A percentile compares a stretch with the other conserved stretches of the same genome.
These are phyloP conservation scores for Geranium rotundifolium DNA, from an alignment of 345 rosid genomes.

Conservation along the genomic window DNA sequence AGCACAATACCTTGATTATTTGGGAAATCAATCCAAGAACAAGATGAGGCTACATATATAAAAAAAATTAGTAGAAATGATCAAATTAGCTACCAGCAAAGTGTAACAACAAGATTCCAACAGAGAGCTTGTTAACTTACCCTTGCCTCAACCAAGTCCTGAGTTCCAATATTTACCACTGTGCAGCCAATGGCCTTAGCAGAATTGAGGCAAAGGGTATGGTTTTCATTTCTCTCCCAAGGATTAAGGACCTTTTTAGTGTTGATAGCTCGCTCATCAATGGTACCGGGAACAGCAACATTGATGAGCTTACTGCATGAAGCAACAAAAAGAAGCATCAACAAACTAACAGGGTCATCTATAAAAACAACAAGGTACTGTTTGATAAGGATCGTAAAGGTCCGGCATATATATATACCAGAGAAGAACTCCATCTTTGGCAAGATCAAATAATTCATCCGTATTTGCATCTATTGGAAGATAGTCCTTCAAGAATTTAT, in stretches of 20 bases:
- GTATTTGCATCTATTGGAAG: conserved; percentile 84
- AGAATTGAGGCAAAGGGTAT: conserved; percentile 93
- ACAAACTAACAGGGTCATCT: conserved; percentile 6
- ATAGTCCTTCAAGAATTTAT: conserved; percentile 63
- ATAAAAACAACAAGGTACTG: neutral
- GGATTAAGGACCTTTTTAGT: conserved; percentile 71
- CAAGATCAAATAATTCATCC: conserved; percentile 76
- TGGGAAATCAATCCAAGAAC: conserved; percentile 94
- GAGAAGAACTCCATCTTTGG: conserved; percentile 85
- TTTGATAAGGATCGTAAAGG: neutral
- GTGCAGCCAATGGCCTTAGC: conserved; percentile 99
- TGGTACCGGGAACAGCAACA: conserved; percentile 94
- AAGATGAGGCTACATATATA: conserved; percentile 61
- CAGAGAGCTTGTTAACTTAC: conserved; percentile 28
- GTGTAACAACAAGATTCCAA: conserved; percentile 1
- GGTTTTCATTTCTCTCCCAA: conserved; percentile 99
- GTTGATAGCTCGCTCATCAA: conserved; percentile 97
- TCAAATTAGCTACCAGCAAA: neutral
- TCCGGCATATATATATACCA: conserved; percentile 35
- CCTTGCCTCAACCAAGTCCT: conserved; percentile 90
- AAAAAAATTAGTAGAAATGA: neutral
- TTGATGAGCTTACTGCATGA: conserved; percentile 89
- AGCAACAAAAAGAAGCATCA: conserved; percentile 11
- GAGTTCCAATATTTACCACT: conserved; percentile 90
- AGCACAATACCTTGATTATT: conserved; percentile 68